phyloP scores from a whole-genome alignment of 2,329 filamentous ascomycete genomes.

The Zymoseptoria brevis region DNA sequence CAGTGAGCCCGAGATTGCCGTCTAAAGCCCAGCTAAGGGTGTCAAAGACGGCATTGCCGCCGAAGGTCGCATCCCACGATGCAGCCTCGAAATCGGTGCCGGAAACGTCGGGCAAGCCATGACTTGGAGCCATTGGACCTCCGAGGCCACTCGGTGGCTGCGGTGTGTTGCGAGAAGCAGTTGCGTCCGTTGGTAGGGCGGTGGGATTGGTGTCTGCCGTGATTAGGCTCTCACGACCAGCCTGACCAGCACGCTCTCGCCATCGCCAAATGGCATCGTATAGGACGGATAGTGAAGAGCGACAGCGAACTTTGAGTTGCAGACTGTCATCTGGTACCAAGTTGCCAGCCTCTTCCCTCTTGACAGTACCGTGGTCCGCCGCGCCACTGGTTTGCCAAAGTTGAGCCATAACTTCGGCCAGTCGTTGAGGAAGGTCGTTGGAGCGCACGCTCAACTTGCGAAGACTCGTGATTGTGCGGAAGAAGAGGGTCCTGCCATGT shows the following conservation, averaged over 20 bases:
- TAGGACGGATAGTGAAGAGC: slow-evolving; percentile 77
- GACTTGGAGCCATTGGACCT: slow-evolving; percentile 9
- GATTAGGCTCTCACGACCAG: slow-evolving; percentile 40
- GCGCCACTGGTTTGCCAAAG: slow-evolving; percentile 60
- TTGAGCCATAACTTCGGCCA: slow-evolving; percentile 79
- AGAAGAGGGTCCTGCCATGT: slow-evolving; percentile 60
- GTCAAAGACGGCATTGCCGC: slow-evolving; percentile 74
- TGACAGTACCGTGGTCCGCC: slow-evolving; percentile 24
- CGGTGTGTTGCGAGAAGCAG: slow-evolving; percentile 21
- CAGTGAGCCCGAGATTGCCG: slow-evolving; percentile 50
- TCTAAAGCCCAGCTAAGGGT: slow-evolving; percentile 91
- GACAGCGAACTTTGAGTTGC: slow-evolving; percentile 72
- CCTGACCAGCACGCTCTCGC: slow-evolving; percentile 61
- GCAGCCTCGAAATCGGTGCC: slow-evolving; percentile 21
- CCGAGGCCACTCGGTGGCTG: slow-evolving; percentile 14
- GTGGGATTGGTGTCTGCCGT: slow-evolving; percentile 76
- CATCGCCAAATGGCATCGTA: slow-evolving; percentile 82
- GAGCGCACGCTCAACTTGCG: slow-evolving; percentile 65
- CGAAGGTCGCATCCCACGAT: slow-evolving; percentile 33
- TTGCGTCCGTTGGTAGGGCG: slow-evolving; percentile 20
- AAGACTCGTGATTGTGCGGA: slow-evolving; percentile 61
- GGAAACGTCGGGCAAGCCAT: slow-evolving; percentile 10
- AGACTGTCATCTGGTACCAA: slow-evolving; percentile 53
- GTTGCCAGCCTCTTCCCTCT: slow-evolving; percentile 22
- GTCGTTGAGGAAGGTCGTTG: slow-evolving; percentile 70